A percentile compares a stretch with the other conserved stretches of the same genome.
Evolutionary conservation across 78 protist species (phyloP).

Genomic region (Cyanophora paradoxa): DNA sequence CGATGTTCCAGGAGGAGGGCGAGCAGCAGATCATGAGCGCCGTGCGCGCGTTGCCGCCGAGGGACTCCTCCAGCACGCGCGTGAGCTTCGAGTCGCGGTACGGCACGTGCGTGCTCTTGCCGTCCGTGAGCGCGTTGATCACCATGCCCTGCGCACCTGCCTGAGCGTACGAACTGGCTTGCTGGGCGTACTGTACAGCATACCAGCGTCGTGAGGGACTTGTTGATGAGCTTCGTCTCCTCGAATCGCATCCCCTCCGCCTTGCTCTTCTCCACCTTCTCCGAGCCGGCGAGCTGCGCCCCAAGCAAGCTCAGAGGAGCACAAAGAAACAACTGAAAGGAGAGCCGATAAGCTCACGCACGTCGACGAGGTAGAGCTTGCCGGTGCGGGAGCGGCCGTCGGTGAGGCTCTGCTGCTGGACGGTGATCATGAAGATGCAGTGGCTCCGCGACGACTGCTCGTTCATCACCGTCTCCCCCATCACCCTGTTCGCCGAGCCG

Average conservation of each 20-base stretch:
- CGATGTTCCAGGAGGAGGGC: conserved; percentile 40
- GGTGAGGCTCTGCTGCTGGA: not conserved
- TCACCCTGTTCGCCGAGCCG: conserved; percentile 24
- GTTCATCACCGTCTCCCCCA: conserved; percentile 52
- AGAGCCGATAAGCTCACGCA: too few species aligned
- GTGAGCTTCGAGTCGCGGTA: conserved; percentile 53
- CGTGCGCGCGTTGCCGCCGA: conserved; percentile 57
- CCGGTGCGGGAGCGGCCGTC: not conserved
- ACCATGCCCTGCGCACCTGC: too few species aligned
- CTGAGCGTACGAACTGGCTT: too few species aligned
- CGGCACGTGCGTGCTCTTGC: conserved; percentile 36
- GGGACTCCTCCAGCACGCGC: conserved; percentile 38
- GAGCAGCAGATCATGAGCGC: conserved; percentile 50
- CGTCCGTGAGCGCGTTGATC: not conserved
- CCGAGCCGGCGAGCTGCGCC: conserved; percentile 13
- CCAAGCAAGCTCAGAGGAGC: not conserved
- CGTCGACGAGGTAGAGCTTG: conserved; percentile 14
- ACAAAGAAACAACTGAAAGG: not conserved
- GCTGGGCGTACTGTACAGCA: too few species aligned
- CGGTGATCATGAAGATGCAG: conserved; percentile 37
- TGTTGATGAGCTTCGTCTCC: not conserved
- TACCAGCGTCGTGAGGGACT: not conserved
- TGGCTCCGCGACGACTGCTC: conserved; percentile 49
- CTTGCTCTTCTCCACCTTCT: conserved; percentile 15
- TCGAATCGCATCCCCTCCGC: conserved; percentile 22